Conservation (phyloP, 441 rosid species). For the Pelargonium australe region DNA sequence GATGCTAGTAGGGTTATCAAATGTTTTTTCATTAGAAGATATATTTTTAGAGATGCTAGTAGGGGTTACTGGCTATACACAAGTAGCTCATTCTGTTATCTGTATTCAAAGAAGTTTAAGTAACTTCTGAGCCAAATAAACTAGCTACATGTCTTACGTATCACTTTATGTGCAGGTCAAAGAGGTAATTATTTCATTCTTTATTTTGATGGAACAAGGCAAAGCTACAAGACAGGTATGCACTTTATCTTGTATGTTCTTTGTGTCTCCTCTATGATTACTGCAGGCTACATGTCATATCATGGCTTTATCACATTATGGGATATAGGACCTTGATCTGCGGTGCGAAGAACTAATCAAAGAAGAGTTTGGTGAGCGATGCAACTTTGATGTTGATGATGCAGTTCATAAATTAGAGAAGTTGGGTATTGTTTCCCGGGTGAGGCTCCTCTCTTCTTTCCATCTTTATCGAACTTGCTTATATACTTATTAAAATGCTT, state of each 20-base stretch:
- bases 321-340: conserved; percentile 66
- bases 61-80: not conserved
- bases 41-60: not conserved
- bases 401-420: conserved; percentile 85
- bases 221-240: conserved; percentile 52
- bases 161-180: conserved; percentile 53
- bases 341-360: conserved; percentile 79
- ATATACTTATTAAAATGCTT: not conserved
- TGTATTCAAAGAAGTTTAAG: not conserved
- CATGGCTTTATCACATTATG: not conserved
- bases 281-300: not conserved
- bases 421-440: conserved; percentile 65
- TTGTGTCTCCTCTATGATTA: not conserved
- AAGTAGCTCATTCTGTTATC: too few relatives aligned
- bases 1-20: not conserved
- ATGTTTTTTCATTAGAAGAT: too few relatives aligned
- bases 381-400: conserved; percentile 94
- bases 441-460: conserved; percentile 24
- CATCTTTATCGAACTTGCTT: not conserved
- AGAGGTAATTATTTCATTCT: conserved; percentile 82
- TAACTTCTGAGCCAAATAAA: not conserved
- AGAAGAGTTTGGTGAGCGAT: conserved; percentile 69
- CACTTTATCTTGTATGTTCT: not conserved
- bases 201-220: conserved; percentile 78
- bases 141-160: not conserved